Evolutionary conservation across 169 alveolate species (phyloP).

Genomic region (Plasmodium gonderi): DNA sequence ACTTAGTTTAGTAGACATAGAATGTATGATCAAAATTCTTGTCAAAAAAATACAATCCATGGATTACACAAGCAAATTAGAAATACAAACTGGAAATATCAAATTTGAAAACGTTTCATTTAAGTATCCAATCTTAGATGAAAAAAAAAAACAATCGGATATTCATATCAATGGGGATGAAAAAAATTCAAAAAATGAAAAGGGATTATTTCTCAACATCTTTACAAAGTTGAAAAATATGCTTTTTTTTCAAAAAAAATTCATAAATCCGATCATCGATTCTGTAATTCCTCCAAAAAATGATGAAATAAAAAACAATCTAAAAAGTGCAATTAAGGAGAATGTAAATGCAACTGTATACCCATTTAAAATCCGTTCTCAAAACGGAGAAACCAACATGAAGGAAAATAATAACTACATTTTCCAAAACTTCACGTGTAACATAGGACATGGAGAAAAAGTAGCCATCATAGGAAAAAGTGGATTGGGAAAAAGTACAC

Average conservation of each 20-base stretch:
- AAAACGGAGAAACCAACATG: background rate
- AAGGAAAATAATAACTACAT: slow-evolving; percentile 30
- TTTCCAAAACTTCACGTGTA: slow-evolving; percentile 67
- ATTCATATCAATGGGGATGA: background rate
- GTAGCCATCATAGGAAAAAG: slow-evolving; percentile 89
- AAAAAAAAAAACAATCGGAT: background rate
- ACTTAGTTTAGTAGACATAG: slow-evolving; percentile 83
- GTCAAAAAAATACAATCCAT: slow-evolving; percentile 44
- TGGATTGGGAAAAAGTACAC: slow-evolving; percentile 97
- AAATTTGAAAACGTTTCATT: slow-evolving; percentile 47
- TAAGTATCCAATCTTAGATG: slow-evolving; percentile 37
- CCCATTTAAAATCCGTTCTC: background rate
- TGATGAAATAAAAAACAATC: background rate
- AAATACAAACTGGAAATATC: slow-evolving; percentile 30
- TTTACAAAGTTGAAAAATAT: background rate
- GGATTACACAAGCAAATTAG: slow-evolving; percentile 8
- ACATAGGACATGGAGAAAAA: slow-evolving; percentile 56
- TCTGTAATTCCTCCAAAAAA: background rate
- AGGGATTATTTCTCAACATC: background rate
- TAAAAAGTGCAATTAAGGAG: background rate
- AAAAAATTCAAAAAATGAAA: background rate
- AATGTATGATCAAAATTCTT: slow-evolving; percentile 68
- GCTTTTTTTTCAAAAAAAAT: background rate
- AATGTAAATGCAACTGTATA: background rate
- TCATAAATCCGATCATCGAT: background rate